Evolutionary conservation across 2,329 filamentous ascomycete species (phyloP).

Genomic region (Didymella glomerata): DNA sequence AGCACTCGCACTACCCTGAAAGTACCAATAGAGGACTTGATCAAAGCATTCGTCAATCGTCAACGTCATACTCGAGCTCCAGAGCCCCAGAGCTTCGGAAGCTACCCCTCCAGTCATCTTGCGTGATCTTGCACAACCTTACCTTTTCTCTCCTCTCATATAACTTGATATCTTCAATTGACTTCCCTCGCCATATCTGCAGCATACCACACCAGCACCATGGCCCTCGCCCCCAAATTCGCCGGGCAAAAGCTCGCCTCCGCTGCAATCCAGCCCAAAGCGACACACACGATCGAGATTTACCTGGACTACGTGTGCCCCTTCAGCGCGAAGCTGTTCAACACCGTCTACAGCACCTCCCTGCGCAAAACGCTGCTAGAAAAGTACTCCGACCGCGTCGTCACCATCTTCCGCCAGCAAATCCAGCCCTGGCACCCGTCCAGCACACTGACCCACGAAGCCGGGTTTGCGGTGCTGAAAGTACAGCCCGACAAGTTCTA

Average conservation of each 20-base stretch:
- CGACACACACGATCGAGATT: conserved; percentile 63
- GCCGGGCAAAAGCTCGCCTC: conserved; percentile 74
- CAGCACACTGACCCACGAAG: conserved; percentile 75
- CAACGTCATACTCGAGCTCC: conserved; percentile 32
- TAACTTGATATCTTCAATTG: neutral
- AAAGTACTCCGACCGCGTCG: conserved; percentile 67
- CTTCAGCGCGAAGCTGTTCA: conserved; percentile 77
- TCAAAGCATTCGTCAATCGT: neutral
- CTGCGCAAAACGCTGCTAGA: conserved; percentile 73
- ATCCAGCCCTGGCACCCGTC: conserved; percentile 96
- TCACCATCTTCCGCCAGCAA: conserved; percentile 88
- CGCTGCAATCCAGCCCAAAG: conserved; percentile 51
- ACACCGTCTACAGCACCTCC: conserved; percentile 70
- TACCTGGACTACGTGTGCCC: conserved; percentile 93
- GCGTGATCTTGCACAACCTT: conserved; percentile 28
- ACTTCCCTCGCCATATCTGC: no score
- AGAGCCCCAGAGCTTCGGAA: conserved; percentile 21
- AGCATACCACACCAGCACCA: conserved; percentile 45
- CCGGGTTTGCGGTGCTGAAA: conserved; percentile 79
- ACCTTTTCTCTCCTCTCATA: neutral
- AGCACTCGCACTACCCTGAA: neutral
- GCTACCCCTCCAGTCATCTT: conserved; percentile 29
- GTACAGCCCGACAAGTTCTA: conserved; percentile 78
- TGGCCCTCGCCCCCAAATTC: conserved; percentile 82
- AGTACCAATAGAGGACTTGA: neutral